phyloP scores from a whole-genome alignment of 805 yeast genomes.

The Myxozyma udenii region DNA sequence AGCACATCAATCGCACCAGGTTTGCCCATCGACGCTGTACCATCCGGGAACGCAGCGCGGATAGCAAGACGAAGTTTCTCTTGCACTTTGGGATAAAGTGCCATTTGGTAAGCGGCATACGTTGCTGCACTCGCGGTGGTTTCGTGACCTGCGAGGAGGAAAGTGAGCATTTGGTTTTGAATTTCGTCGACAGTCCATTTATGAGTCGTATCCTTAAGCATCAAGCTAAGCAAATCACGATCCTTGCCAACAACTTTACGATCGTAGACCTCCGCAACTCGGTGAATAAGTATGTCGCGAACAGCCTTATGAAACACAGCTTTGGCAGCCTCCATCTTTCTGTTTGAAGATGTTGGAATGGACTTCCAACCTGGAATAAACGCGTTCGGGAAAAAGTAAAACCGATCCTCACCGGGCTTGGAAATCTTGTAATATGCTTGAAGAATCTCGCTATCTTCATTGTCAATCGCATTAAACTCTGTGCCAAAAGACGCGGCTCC shows the following conservation, averaged over 20 bases:
- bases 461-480: slow-evolving; percentile 17
- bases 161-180: slow-evolving; percentile 24
- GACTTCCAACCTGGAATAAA: slow-evolving; percentile 21
- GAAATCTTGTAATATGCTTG: slow-evolving; percentile 14
- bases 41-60: slow-evolving; percentile 20
- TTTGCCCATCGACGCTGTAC: slow-evolving; percentile 6
- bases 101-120: slow-evolving; percentile 11
- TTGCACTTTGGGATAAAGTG: slow-evolving; percentile 16
- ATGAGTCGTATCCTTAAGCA: slow-evolving; percentile 14
- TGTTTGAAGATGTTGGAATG: slow-evolving; percentile 16
- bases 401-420: slow-evolving; percentile 13
- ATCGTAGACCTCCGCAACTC: slow-evolving; percentile 10
- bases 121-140: slow-evolving; percentile 24
- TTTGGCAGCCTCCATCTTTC: slow-evolving; percentile 10
- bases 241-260: slow-evolving; percentile 10
- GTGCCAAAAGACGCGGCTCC: slow-evolving; percentile 25
- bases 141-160: slow-evolving; percentile 28
- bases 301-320: slow-evolving; percentile 9
- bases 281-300: slow-evolving; percentile 7
- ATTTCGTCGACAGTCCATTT: slow-evolving; percentile 23
- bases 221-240: slow-evolving; percentile 18
- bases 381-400: slow-evolving; percentile 9
- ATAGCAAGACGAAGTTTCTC: slow-evolving; percentile 19
- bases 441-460: slow-evolving; percentile 20
- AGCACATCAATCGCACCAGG: slow-evolving; percentile 14